These are phyloP conservation scores for Fusarium longipes DNA, from an alignment of 2,329 filamentous ascomycete genomes.

Conservation along the genomic window DNA sequence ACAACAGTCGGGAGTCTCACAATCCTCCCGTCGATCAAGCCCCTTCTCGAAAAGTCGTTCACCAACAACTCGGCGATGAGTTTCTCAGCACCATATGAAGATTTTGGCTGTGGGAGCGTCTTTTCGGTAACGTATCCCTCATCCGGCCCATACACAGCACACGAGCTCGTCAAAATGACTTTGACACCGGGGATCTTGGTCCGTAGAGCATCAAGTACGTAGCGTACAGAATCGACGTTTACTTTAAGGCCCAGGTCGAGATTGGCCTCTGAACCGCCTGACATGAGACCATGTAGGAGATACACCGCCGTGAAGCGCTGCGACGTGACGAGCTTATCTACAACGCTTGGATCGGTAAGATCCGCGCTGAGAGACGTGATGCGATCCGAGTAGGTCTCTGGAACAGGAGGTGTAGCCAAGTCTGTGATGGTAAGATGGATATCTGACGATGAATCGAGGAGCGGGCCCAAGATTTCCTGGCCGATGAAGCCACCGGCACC, in stretches of 20 bases:
- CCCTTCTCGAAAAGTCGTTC: constrained; percentile 57
- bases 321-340: constrained; percentile 47
- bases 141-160: constrained; percentile 66
- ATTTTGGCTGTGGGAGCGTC: constrained; percentile 60
- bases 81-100: constrained; percentile 71
- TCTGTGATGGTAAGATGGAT: constrained; percentile 67
- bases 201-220: constrained; percentile 64
- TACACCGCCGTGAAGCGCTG: constrained; percentile 60
- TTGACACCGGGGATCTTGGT: constrained; percentile 58
- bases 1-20: constrained; percentile 70
- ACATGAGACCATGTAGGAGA: constrained; percentile 74
- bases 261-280: constrained; percentile 69
- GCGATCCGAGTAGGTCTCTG: constrained; percentile 50
- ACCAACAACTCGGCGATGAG: constrained; percentile 65
- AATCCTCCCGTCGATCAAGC: constrained; percentile 66
- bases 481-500: constrained; percentile 74
- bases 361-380: constrained; percentile 45
- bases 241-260: constrained; percentile 65
- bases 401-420: constrained; percentile 63
- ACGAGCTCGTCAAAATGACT: constrained; percentile 68
- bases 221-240: constrained; percentile 67
- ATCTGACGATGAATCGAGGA: constrained; percentile 56
- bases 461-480: constrained; percentile 67
- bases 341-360: constrained; percentile 30
- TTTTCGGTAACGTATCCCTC: constrained; percentile 33